phyloP scores from a whole-genome alignment of 208 protist genomes.

The Acanthamoeba triangularis region DNA sequence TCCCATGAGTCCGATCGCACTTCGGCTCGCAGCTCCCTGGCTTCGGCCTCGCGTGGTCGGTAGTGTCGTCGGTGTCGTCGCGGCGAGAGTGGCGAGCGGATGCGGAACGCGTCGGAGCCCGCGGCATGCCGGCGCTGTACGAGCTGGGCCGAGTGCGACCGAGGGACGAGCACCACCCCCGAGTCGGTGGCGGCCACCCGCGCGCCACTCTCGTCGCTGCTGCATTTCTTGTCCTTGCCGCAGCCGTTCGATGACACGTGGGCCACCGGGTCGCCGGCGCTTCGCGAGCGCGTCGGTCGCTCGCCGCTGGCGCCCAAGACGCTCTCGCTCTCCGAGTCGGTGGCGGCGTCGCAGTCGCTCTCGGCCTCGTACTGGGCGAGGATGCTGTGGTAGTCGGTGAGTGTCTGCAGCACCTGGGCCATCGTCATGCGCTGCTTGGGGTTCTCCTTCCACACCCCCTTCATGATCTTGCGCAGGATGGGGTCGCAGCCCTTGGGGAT shows the following conservation, averaged over 20 bases:
- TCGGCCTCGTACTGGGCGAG: conserved; percentile 26
- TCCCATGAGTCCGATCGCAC: background rate
- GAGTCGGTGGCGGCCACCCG: background rate
- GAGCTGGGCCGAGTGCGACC: background rate
- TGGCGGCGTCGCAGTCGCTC: background rate
- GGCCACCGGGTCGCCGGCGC: no score
- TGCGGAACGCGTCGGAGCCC: background rate
- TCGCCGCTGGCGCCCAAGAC: background rate
- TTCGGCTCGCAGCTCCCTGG: background rate
- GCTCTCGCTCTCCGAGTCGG: background rate
- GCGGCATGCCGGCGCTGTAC: background rate
- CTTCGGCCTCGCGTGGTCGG: background rate
- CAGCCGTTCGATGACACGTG: background rate
- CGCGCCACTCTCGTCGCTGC: background rate
- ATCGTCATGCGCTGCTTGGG: conserved; percentile 33
- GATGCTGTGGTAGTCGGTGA: conserved; percentile 33
- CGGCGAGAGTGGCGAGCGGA: background rate
- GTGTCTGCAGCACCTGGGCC: conserved; percentile 36
- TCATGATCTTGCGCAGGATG: conserved; percentile 57
- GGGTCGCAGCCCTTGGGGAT: conserved; percentile 69
- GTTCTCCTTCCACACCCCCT: conserved; percentile 61
- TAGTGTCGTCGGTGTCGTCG: background rate
- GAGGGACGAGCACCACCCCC: background rate
- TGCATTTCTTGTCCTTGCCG: background rate
- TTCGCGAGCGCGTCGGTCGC: no score